Evolutionary conservation across 768 basidiomycete species (phyloP).

Genomic region (Leccinum truebloodii): DNA sequence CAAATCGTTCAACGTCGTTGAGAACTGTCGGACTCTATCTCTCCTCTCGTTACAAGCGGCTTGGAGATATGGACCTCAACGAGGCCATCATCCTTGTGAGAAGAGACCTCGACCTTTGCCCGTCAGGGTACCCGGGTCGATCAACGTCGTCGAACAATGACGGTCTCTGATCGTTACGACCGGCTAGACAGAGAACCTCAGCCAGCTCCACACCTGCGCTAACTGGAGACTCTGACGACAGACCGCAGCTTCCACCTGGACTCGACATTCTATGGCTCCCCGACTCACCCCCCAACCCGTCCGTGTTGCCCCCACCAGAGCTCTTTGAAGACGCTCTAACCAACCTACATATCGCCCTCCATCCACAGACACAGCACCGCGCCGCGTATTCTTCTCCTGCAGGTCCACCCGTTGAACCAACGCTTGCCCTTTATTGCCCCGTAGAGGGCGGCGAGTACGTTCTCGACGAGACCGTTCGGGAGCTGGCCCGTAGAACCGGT

Average conservation of each 20-base stretch:
- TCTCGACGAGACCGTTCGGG: slow-evolving; percentile 74
- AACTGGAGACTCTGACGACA: slow-evolving; percentile 28
- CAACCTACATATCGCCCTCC: slow-evolving; percentile 74
- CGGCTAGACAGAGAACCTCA: slow-evolving; percentile 13
- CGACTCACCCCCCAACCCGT: slow-evolving; percentile 29
- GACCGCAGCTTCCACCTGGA: slow-evolving; percentile 52
- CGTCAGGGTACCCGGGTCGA: no score
- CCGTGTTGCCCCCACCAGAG: slow-evolving; percentile 65
- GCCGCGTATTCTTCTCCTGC: slow-evolving; percentile 58
- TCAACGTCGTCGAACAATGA: no score
- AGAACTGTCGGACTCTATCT: no score
- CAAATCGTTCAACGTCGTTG: no score
- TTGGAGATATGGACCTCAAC: no score
- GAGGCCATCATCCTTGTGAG: no score
- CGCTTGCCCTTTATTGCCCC: slow-evolving; percentile 84
- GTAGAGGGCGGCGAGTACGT: slow-evolving; percentile 80
- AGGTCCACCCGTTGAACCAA: slow-evolving; percentile 69
- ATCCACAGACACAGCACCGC: slow-evolving; percentile 79
- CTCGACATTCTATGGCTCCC: slow-evolving; percentile 68
- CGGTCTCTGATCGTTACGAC: no score
- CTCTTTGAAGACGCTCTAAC: slow-evolving; percentile 76
- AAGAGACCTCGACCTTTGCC: no score
- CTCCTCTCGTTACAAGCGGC: no score
- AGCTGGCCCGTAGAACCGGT: slow-evolving; percentile 69
- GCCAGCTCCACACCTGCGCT: slow-evolving; percentile 1